Base-by-base conservation (phyloP, 1,284 basidiomycete species). In the Rhizopogon parksii region DNA sequence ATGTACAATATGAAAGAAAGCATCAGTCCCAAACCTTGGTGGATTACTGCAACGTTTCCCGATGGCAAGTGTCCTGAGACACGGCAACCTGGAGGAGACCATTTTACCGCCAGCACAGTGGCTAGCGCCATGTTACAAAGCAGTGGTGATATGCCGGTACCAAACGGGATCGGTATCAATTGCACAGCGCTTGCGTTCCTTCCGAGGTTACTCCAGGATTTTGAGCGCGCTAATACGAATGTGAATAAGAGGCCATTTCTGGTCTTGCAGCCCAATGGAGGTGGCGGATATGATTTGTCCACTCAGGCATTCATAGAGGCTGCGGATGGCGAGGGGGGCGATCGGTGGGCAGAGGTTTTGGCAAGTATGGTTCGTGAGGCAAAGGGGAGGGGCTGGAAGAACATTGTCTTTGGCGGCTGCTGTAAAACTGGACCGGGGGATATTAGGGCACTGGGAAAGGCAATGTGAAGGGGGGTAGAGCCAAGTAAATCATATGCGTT, bases 191-290 rank as follows among this genome's bases (percentile, higher is more conserved):
- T 71, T 43, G 59, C 71, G 39, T 64, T 71, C 53, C 57, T 80
- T 7, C 58, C 61, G 1, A 49, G 50, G 2, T 59, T 83, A 14
- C 53, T 74, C 32, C 56, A 53, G 3, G 64, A 73, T 34, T 66
- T 75, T 56, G 42, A 43, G 19, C 30, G 12, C 4, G 42, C 9
- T 17, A 24, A 24, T 5, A 47, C 58, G 30, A 30, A 50, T 21
- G 43, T 37, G 40, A 40, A 24, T 21, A 43, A 5, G 49, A 60
- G 59, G 50, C 80, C 78, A 1, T 80, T 77, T 73, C 69, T 91
- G 2, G 75, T 88, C 8, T 54, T 91, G 14, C 89, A 90, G 60
- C 88, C 89, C 1, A 89, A 90, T 58, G 82, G 84, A 4, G 82
- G 82, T 9, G 75, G 77, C 46, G 65, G 72, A 14, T 43, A 32